Evolutionary conservation across 768 basidiomycete genomes (phyloP).

Genomic region (Gyrodon lividus): DNA sequence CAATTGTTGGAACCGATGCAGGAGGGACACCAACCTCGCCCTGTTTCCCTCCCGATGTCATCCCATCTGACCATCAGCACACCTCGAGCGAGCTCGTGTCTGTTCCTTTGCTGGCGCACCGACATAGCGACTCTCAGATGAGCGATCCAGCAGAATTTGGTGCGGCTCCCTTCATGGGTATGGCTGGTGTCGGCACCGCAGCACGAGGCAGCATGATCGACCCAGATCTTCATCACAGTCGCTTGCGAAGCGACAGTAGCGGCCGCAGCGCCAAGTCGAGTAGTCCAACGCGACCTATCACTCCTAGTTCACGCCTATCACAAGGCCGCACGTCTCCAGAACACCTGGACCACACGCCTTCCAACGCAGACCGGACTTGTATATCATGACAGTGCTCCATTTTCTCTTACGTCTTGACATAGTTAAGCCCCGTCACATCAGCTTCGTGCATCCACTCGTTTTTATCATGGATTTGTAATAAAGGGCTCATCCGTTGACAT

Average conservation of each 20-base stretch:
- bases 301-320: constrained; percentile 8
- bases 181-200: constrained; percentile 49
- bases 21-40: constrained; percentile 16
- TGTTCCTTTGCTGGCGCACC: constrained; percentile 34
- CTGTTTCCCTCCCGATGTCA: constrained; percentile 3
- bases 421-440: not conserved
- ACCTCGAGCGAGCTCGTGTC: constrained; percentile 27
- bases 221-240: constrained; percentile 5
- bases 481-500: not conserved
- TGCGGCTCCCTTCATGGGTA: constrained; percentile 23
- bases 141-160: constrained; percentile 24
- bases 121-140: constrained; percentile 15
- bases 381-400: not conserved
- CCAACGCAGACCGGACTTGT: constrained; percentile 11
- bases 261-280: constrained; percentile 7
- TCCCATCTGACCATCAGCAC: constrained; percentile 21
- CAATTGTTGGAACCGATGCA: constrained; percentile 28
- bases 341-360: not conserved
- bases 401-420: not conserved
- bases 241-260: constrained; percentile 15
- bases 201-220: constrained; percentile 33
- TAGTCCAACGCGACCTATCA: constrained; percentile 3
- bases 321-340: not conserved
- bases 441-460: not conserved
- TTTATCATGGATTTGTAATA: constrained; percentile 2